A percentile compares a stretch with the other conserved stretches of the same genome.
These are phyloP conservation scores for Claviceps purpurea DNA, from an alignment of 2,329 filamentous ascomycete species.

Conservation along the genomic window DNA sequence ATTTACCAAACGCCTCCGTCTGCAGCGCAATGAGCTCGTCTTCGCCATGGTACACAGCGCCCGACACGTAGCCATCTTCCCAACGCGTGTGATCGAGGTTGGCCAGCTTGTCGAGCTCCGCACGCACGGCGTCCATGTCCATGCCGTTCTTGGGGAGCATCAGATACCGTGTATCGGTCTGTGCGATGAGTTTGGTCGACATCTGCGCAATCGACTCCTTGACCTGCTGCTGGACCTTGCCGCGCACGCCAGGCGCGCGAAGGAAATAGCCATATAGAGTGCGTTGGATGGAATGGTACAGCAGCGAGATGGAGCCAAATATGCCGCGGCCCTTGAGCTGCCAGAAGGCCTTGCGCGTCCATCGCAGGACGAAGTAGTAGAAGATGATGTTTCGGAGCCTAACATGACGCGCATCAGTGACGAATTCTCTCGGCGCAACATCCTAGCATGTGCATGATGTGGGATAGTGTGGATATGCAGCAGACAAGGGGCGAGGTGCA, in stretches of 20 bases:
- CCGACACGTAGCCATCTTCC: constrained; percentile 91
- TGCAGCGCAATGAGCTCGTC: constrained; percentile 70
- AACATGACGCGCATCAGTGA: neutral
- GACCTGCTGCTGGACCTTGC: constrained; percentile 75
- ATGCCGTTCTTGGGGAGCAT: constrained; percentile 74
- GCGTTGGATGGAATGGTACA: constrained; percentile 59
- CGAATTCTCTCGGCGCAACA: neutral
- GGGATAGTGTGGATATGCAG: neutral
- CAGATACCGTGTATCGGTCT: constrained; percentile 58
- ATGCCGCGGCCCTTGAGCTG: constrained; percentile 82
- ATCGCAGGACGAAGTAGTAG: constrained; percentile 73
- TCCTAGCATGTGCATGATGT: neutral
- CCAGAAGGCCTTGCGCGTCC: constrained; percentile 66
- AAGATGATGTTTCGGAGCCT: constrained; percentile 78
- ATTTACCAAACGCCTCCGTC: constrained; percentile 84
- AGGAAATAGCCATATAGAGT: constrained; percentile 77
- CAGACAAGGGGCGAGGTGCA: neutral
- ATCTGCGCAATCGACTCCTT: constrained; percentile 67
- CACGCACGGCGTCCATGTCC: constrained; percentile 62
- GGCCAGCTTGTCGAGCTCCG: constrained; percentile 66
- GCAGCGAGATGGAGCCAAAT: constrained; percentile 61
- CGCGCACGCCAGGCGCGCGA: constrained; percentile 71
- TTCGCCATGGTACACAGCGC: constrained; percentile 92
- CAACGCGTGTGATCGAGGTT: constrained; percentile 88
- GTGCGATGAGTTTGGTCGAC: constrained; percentile 69